These are phyloP conservation scores for Abrus pulchellus DNA, from an alignment of 306 rosid genomes.

Conservation along the genomic window DNA sequence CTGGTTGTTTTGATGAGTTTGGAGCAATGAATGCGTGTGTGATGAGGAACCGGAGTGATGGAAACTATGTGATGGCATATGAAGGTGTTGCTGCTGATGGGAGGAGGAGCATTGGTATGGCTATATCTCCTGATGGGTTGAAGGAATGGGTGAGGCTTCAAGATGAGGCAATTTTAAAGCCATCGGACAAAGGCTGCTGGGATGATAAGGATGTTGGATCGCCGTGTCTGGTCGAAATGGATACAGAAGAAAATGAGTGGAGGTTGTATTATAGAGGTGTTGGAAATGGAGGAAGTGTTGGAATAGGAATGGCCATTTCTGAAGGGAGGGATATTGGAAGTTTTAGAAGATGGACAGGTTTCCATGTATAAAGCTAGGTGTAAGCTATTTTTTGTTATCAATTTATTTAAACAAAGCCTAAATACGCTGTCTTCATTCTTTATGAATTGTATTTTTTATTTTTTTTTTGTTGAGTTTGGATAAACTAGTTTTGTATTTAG, in stretches of 20 bases:
- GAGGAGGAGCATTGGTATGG: conserved; percentile 75
- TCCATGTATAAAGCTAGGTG: conserved; percentile 56
- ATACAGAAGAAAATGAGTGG: conserved; percentile 67
- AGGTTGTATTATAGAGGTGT: conserved; percentile 80
- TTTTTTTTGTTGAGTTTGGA: conserved; percentile 21
- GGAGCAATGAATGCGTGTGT: conserved; percentile 69
- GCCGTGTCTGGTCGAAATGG: conserved; percentile 79
- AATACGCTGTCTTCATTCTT: conserved; percentile 25
- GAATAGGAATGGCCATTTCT: conserved; percentile 81
- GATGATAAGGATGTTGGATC: conserved; percentile 71
- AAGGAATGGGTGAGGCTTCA: conserved; percentile 70
- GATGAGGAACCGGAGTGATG: conserved; percentile 58
- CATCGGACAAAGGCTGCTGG: conserved; percentile 67
- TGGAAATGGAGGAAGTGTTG: conserved; percentile 66
- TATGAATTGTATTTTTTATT: conserved; percentile 14
- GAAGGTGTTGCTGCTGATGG: conserved; percentile 78
- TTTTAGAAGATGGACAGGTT: conserved; percentile 73
- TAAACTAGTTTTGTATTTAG: conserved; percentile 23
- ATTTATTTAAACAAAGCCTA: background rate
- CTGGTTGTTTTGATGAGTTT: conserved; percentile 66
- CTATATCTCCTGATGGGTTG: conserved; percentile 72
- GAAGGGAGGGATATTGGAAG: conserved; percentile 55
- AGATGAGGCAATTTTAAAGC: conserved; percentile 55
- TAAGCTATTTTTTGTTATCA: conserved; percentile 28
- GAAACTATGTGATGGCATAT: conserved; percentile 80